A percentile compares a stretch with the other conserved stretches of the same genome.
phyloP scores from a whole-genome alignment of 1,139 yeast species.

The Ogataea hybrid region DNA sequence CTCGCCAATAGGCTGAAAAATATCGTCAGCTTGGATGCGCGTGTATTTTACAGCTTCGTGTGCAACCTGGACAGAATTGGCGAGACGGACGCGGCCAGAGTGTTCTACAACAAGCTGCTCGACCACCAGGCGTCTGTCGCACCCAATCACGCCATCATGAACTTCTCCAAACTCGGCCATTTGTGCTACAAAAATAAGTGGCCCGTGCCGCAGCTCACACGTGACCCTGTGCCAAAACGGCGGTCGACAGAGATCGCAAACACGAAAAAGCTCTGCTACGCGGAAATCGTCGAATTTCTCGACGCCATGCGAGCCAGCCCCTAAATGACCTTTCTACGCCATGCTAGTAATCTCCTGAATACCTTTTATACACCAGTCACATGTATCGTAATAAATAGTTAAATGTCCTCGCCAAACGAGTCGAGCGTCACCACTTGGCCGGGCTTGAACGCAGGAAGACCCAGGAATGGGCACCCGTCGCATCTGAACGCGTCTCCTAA shows the following conservation, averaged over 20 bases:
- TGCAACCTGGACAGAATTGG: slow-evolving; percentile 20
- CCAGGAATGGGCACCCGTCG: slow-evolving; percentile 96
- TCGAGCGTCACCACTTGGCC: slow-evolving; percentile 71
- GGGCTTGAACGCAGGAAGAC: slow-evolving; percentile 96
- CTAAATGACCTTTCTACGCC: not conserved
- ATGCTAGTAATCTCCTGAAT: not conserved
- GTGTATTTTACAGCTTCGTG: slow-evolving; percentile 20
- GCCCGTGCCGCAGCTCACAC: slow-evolving; percentile 5
- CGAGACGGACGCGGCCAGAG: slow-evolving; percentile 19
- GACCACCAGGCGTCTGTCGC: slow-evolving; percentile 6
- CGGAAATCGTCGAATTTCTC: slow-evolving; percentile 4
- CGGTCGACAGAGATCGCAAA: not conserved
- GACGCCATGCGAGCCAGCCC: slow-evolving; percentile 4
- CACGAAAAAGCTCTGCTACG: slow-evolving; percentile 2
- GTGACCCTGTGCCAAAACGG: not conserved
- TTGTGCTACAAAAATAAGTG: slow-evolving; percentile 12
- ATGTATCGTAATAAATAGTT: slow-evolving; percentile 11
- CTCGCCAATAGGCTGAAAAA: slow-evolving; percentile 5
- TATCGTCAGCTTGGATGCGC: slow-evolving; percentile 11
- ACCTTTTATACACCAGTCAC: slow-evolving; percentile 1
- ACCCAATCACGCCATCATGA: not conserved
- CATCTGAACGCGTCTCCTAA: slow-evolving; percentile 98
- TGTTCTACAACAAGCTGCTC: slow-evolving; percentile 16
- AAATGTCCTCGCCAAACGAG: slow-evolving; percentile 46
- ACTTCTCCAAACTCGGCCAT: slow-evolving; percentile 7